Conservation (phyloP, 2,329 filamentous ascomycete genomes). For the Aspergillus clavatus region DNA sequence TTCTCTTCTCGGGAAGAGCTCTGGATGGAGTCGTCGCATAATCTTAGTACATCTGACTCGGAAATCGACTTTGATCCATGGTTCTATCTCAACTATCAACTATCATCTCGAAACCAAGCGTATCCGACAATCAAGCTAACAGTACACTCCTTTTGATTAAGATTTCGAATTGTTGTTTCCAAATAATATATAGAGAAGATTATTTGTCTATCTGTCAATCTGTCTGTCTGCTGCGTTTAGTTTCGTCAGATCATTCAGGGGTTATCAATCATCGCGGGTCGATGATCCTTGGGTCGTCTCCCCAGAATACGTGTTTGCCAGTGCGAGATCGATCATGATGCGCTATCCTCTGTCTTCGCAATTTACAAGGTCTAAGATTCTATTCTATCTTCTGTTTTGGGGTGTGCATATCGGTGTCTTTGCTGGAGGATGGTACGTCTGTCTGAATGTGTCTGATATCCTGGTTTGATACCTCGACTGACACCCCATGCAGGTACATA, state of each 20-base stretch:
- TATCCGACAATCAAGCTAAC: background rate
- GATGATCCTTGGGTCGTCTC: constrained; percentile 11
- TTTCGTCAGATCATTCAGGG: background rate
- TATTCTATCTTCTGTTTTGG: constrained; percentile 81
- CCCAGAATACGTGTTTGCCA: constrained; percentile 2
- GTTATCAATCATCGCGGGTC: constrained; percentile 25
- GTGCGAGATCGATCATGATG: constrained; percentile 44
- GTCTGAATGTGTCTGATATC: constrained; percentile 24
- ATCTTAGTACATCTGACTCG: background rate
- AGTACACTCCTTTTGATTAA: background rate
- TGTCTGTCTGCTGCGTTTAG: too few species aligned
- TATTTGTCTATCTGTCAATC: too few species aligned
- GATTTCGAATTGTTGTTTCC: background rate
- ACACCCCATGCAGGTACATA: constrained; percentile 62
- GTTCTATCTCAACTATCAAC: background rate
- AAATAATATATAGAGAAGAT: background rate
- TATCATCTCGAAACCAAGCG: background rate
- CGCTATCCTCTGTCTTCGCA: constrained; percentile 45
- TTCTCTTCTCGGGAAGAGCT: background rate
- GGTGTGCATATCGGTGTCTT: constrained; percentile 73
- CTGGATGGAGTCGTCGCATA: background rate
- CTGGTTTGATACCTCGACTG: constrained; percentile 12
- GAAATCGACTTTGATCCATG: background rate
- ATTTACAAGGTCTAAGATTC: constrained; percentile 64
- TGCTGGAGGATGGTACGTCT: constrained; percentile 72